These are phyloP conservation scores for Codiaeum variegatum DNA, from an alignment of 441 rosid genomes.

Conservation along the genomic window DNA sequence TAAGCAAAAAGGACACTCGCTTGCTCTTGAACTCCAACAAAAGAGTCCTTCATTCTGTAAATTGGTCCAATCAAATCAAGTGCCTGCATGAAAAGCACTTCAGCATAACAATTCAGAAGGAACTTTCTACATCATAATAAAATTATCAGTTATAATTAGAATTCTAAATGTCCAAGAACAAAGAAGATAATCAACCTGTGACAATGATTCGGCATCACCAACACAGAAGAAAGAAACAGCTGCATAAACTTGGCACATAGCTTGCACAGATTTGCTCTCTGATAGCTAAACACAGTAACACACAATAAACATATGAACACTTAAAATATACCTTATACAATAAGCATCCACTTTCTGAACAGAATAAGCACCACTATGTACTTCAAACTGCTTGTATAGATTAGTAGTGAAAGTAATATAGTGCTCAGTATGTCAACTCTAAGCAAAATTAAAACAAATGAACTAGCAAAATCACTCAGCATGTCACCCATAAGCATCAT, in stretches of 20 bases:
- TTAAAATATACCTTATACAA: background rate
- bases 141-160: slow-evolving; percentile 9
- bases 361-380: slow-evolving; percentile 9
- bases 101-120: slow-evolving; percentile 15
- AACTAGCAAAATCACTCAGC: slow-evolving; percentile 1
- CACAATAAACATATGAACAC: slow-evolving; percentile 5
- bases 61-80: slow-evolving; percentile 90
- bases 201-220: slow-evolving; percentile 91
- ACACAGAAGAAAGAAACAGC: slow-evolving; percentile 85
- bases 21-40: slow-evolving; percentile 84
- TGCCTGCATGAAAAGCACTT: slow-evolving; percentile 48
- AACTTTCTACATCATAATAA: slow-evolving; percentile 3
- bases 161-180: slow-evolving; percentile 12
- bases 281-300: slow-evolving; percentile 58
- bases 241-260: slow-evolving; percentile 86
- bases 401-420: background rate
- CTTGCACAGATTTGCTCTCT: slow-evolving; percentile 83
- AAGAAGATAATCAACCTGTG: slow-evolving; percentile 53
- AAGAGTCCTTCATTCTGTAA: slow-evolving; percentile 70
- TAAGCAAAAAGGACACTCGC: slow-evolving; percentile 87
- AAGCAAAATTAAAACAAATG: slow-evolving; percentile 1
- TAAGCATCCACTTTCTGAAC: slow-evolving; percentile 6
- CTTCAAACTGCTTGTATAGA: background rate
- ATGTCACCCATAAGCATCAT: background rate
- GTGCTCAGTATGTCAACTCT: background rate